These are phyloP conservation scores for Rhodotorula babjevae DNA, from an alignment of 768 basidiomycete genomes.

Conservation along the genomic window DNA sequence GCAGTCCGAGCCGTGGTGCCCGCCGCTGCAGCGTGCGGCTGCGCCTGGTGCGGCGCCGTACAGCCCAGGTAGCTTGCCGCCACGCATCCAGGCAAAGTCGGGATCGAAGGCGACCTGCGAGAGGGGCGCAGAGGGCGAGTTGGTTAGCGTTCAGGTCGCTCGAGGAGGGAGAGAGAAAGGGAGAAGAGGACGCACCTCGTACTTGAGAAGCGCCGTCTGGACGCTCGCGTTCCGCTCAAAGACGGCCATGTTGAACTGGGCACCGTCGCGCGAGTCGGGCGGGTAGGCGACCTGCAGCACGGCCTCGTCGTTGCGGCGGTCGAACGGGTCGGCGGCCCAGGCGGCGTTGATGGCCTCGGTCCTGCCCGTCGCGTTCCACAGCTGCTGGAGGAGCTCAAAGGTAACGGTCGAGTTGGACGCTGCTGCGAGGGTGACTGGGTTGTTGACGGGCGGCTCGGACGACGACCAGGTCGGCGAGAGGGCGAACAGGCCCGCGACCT, in stretches of 20 bases:
- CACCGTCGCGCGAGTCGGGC: slow-evolving; percentile 3
- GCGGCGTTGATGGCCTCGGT: background rate
- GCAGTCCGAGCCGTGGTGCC: slow-evolving; percentile 15
- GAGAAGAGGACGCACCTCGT: slow-evolving; percentile 8
- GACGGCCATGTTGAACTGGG: slow-evolving; percentile 19
- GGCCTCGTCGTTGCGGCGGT: background rate
- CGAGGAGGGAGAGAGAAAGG: background rate
- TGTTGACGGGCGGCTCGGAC: background rate
- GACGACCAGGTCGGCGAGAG: background rate
- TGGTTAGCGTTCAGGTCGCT: too few relatives aligned
- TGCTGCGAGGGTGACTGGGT: background rate
- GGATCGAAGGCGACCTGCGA: slow-evolving; percentile 35
- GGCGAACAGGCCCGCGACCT: background rate
- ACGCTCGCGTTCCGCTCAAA: slow-evolving; percentile 1
- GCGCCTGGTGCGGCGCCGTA: slow-evolving; percentile 26
- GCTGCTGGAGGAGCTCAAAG: background rate
- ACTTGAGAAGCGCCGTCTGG: slow-evolving; percentile 19
- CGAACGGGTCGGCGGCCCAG: slow-evolving; percentile 11
- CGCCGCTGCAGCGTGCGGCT: slow-evolving; percentile 17
- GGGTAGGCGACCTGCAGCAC: slow-evolving; percentile 18
- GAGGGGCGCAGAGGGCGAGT: too few relatives aligned
- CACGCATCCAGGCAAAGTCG: slow-evolving; percentile 39
- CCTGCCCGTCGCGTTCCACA: too few relatives aligned
- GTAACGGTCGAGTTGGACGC: background rate
- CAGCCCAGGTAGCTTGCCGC: slow-evolving; percentile 41